Evolutionary conservation across 257 asterid genomes (phyloP).

Genomic region (Solanum pinnatisectum): DNA sequence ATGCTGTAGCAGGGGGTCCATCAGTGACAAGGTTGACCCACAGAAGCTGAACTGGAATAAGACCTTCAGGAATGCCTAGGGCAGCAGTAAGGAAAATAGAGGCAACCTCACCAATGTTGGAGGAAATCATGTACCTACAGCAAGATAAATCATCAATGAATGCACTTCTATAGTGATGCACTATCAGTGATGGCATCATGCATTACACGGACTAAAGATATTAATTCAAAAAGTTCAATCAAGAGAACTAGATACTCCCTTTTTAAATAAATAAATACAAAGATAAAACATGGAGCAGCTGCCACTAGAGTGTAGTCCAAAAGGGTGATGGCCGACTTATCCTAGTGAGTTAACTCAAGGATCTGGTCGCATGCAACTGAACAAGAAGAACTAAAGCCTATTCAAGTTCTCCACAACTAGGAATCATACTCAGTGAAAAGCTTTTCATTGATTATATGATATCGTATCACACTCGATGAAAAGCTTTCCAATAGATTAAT

Average conservation of each 20-base stretch:
- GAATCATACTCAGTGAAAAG: background rate
- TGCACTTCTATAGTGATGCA: background rate
- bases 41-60: conserved; percentile 96
- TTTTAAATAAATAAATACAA: background rate
- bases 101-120: conserved; percentile 97
- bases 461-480: background rate
- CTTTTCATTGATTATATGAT: background rate
- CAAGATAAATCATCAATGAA: background rate
- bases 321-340: background rate
- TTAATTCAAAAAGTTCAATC: background rate
- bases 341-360: background rate
- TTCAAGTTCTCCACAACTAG: background rate
- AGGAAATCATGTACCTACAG: conserved; percentile 95
- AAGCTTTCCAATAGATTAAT: background rate
- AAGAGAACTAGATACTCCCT: background rate
- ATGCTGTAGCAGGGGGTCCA: conserved; percentile 99
- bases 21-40: conserved; percentile 98
- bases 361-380: background rate
- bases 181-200: background rate
- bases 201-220: background rate
- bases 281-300: background rate
- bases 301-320: background rate
- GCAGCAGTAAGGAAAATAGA: conserved; percentile 93
- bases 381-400: background rate
- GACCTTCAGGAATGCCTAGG: conserved; percentile 92